These are phyloP conservation scores for Aureobasidium sp. DNA, from an alignment of 2,329 filamentous ascomycete genomes.

Conservation along the genomic window DNA sequence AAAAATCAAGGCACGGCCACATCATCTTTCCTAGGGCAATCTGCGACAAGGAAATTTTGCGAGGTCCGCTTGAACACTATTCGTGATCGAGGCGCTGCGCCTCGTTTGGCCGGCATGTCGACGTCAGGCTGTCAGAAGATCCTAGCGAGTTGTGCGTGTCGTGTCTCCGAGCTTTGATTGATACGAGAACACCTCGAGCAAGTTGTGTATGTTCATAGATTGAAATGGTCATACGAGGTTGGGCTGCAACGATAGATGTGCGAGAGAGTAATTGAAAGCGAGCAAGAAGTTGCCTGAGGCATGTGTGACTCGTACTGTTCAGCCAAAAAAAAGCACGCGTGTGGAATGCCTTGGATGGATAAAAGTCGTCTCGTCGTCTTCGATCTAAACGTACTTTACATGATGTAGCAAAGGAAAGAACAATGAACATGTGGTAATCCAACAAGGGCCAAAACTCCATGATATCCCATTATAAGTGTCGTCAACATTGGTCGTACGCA, in stretches of 20 bases:
- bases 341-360: background rate
- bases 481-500: constrained; percentile 12
- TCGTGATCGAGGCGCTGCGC: constrained; percentile 4
- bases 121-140: constrained; percentile 3
- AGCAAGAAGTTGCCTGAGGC: background rate
- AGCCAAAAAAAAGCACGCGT: background rate
- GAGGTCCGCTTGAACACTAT: background rate
- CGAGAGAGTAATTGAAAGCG: background rate
- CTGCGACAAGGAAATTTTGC: background rate
- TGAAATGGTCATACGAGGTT: background rate
- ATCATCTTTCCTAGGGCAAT: background rate
- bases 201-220: background rate
- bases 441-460: constrained; percentile 12
- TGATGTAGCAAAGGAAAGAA: background rate
- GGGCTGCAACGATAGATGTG: background rate
- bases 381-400: constrained; percentile 10
- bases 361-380: background rate
- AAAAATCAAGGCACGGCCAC: background rate
- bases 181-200: background rate
- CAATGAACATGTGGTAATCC: constrained; percentile 5
- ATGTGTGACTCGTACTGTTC: background rate
- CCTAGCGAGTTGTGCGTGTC: background rate
- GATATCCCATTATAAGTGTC: constrained; percentile 12
- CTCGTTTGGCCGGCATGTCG: background rate
- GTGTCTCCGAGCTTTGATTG: background rate